phyloP scores from a whole-genome alignment of 2,329 filamentous ascomycete species.

The Trichoderma sp. region DNA sequence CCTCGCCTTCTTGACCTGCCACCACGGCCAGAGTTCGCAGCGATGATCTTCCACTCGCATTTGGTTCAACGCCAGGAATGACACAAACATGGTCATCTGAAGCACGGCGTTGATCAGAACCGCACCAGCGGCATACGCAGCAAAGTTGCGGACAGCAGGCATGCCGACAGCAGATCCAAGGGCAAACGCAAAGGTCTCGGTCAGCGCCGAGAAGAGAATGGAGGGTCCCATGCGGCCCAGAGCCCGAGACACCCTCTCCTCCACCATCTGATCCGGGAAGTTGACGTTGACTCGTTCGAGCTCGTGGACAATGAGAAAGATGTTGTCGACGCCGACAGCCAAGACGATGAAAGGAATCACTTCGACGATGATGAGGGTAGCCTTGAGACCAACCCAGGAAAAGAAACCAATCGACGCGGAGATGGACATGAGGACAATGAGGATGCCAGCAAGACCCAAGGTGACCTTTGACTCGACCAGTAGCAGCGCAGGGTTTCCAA shows the following conservation, averaged over 20 bases:
- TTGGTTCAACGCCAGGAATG: slow-evolving; percentile 89
- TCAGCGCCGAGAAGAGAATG: slow-evolving; percentile 91
- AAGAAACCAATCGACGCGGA: slow-evolving; percentile 93
- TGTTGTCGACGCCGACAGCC: slow-evolving; percentile 97
- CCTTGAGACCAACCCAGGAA: slow-evolving; percentile 87
- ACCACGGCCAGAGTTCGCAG: slow-evolving; percentile 89
- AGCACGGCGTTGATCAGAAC: slow-evolving; percentile 97
- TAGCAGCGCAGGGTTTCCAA: slow-evolving; percentile 79
- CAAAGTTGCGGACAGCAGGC: slow-evolving; percentile 97
- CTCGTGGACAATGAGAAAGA: slow-evolving; percentile 97
- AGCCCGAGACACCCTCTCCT: slow-evolving; percentile 81
- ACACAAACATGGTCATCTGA: slow-evolving; percentile 96
- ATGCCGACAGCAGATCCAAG: slow-evolving; percentile 93
- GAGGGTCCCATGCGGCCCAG: slow-evolving; percentile 97
- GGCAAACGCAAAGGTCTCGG: slow-evolving; percentile 91
- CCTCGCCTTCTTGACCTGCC: slow-evolving; percentile 75
- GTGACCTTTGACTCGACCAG: slow-evolving; percentile 97
- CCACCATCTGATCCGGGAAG: slow-evolving; percentile 84
- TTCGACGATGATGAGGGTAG: slow-evolving; percentile 95
- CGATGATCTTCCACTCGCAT: slow-evolving; percentile 83
- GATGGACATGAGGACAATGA: slow-evolving; percentile 97
- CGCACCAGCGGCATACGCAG: slow-evolving; percentile 91
- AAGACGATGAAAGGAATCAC: slow-evolving; percentile 97
- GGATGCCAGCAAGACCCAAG: slow-evolving; percentile 87
- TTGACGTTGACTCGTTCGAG: slow-evolving; percentile 93